These are phyloP conservation scores for Arabidopsis hybrid DNA, from an alignment of 441 rosid species.

Conservation along the genomic window DNA sequence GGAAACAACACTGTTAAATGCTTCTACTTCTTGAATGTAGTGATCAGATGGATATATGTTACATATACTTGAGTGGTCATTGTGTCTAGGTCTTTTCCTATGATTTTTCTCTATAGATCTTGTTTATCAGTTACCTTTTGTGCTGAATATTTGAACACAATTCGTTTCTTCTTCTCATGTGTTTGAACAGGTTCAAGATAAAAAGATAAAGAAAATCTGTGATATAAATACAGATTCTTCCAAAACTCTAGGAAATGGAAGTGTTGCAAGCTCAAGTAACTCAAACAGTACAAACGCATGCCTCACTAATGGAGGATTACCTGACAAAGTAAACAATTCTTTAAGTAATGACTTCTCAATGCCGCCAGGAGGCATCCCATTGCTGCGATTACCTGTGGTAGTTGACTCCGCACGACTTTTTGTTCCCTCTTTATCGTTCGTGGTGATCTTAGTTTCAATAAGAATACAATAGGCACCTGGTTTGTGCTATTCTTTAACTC, in stretches of 20 bases:
- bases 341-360: conserved; percentile 63
- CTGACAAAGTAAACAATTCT: conserved; percentile 45
- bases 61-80: conserved; percentile 1
- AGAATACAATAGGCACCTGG: conserved; percentile 12
- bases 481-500: conserved; percentile 23
- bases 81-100: not conserved
- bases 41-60: conserved; percentile 5
- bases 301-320: conserved; percentile 74
- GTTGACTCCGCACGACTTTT: conserved; percentile 49
- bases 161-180: conserved; percentile 29
- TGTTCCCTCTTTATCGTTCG: conserved; percentile 9
- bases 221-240: conserved; percentile 86
- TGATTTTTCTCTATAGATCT: not conserved
- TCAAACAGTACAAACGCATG: conserved; percentile 51
- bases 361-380: conserved; percentile 75
- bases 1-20: not conserved
- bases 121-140: conserved; percentile 14
- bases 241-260: conserved; percentile 76
- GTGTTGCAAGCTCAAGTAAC: conserved; percentile 73
- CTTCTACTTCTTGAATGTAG: not conserved
- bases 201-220: conserved; percentile 86
- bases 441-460: conserved; percentile 18
- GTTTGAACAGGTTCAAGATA: conserved; percentile 83
- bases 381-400: conserved; percentile 89
- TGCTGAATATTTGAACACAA: conserved; percentile 1